Percentiles rank a stretch among this genome's conserved stretches.
These are phyloP conservation scores for Zhuliangozyma blackwelliae DNA, from an alignment of 1,139 yeast species.

Conservation along the genomic window DNA sequence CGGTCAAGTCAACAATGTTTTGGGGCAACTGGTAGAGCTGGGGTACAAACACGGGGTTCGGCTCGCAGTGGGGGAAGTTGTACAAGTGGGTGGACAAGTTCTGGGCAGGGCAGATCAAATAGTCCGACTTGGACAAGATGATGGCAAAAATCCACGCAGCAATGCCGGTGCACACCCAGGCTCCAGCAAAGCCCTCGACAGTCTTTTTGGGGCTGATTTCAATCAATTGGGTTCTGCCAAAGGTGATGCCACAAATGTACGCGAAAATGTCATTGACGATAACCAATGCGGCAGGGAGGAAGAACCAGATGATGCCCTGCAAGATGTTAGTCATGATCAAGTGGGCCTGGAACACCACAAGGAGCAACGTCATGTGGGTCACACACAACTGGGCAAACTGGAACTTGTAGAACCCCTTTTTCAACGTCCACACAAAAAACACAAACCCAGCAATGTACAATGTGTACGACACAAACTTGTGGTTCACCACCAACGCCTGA, in stretches of 20 bases:
- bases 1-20: conserved; percentile 43
- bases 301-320: conserved; percentile 91
- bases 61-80: conserved; percentile 59
- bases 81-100: conserved; percentile 54
- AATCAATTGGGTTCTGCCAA: conserved; percentile 89
- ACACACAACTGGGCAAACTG: conserved; percentile 93
- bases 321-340: conserved; percentile 85
- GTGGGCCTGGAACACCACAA: conserved; percentile 93
- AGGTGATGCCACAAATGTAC: conserved; percentile 92
- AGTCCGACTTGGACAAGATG: conserved; percentile 60
- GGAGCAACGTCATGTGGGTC: conserved; percentile 87
- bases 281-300: conserved; percentile 86
- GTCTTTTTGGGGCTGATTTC: conserved; percentile 96
- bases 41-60: conserved; percentile 82
- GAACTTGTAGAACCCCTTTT: conserved; percentile 83
- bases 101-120: conserved; percentile 83
- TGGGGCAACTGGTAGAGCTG: conserved; percentile 76
- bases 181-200: conserved; percentile 95
- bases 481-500: conserved; percentile 55
- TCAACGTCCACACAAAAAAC: conserved; percentile 82
- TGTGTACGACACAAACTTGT: conserved; percentile 78
- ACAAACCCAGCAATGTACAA: conserved; percentile 86
- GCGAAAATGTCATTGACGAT: conserved; percentile 96
- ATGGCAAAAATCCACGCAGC: conserved; percentile 67
- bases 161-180: conserved; percentile 89